Conservation (phyloP, 2,329 filamentous ascomycete species). For the Ophiocordyceps camponoti-saundersi region DNA sequence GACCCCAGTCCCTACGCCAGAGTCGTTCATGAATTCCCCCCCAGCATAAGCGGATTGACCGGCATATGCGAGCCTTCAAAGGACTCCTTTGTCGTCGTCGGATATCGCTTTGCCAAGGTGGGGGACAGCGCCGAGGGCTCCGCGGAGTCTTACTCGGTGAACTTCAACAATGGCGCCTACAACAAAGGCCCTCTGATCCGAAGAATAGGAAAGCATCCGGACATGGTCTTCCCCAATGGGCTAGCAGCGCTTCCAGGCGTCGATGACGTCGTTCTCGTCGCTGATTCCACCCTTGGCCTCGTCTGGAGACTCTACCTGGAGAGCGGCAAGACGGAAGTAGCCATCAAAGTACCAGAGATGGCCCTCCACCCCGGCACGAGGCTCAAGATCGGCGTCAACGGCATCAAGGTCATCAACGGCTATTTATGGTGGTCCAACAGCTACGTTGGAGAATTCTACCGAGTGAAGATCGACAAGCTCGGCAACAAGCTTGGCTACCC, state of each 20-base stretch:
- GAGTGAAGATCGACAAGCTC: background rate
- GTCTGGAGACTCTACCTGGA: background rate
- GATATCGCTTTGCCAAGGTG: background rate
- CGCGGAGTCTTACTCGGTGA: background rate
- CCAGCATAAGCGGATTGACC: no score
- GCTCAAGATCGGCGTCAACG: slow-evolving; percentile 1
- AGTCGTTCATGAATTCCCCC: background rate
- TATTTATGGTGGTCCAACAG: background rate
- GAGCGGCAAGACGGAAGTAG: background rate
- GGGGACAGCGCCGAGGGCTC: background rate
- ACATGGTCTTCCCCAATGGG: background rate
- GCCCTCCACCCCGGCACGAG: background rate
- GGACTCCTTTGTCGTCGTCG: slow-evolving; percentile 1
- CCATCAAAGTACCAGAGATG: background rate
- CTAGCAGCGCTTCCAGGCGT: background rate
- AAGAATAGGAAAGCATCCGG: background rate
- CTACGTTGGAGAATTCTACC: background rate
- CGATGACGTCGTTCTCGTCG: background rate
- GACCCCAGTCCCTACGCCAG: background rate
- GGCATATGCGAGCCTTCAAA: no score
- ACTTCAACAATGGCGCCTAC: background rate
- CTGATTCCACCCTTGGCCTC: background rate
- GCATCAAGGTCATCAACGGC: background rate
- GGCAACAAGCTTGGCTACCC: background rate
- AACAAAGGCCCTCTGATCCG: background rate